A percentile compares a stretch with the other conserved stretches of the same genome.
Conservation (phyloP, 768 basidiomycete genomes). For the Lentinus tigrinus region DNA sequence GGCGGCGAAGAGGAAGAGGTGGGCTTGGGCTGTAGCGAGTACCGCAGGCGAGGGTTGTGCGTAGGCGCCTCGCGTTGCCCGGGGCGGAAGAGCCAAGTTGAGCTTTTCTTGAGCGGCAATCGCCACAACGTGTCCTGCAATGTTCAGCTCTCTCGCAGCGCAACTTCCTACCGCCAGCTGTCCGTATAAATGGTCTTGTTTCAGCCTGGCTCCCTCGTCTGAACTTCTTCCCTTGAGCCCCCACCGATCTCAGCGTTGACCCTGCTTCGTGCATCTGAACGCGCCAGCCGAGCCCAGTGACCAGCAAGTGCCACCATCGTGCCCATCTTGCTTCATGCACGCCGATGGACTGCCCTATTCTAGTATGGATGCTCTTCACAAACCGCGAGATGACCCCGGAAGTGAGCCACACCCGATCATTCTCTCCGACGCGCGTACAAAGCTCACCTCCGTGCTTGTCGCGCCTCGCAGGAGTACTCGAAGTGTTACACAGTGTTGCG, state of each 20-base stretch:
- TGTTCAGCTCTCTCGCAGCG: constrained; percentile 10
- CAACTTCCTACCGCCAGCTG: constrained; percentile 4
- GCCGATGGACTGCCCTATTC: constrained; percentile 59
- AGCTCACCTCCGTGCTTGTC: constrained; percentile 3
- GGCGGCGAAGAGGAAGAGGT: no score
- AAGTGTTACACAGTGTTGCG: constrained; percentile 59
- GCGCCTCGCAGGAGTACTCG: constrained; percentile 63
- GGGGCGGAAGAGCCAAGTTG: background rate
- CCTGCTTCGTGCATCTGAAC: background rate
- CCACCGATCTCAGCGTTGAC: background rate
- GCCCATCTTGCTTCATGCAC: constrained; percentile 15
- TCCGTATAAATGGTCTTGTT: constrained; percentile 13
- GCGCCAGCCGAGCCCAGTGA: background rate
- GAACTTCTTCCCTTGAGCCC: constrained; percentile 1
- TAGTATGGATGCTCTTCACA: constrained; percentile 79
- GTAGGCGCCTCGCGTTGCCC: background rate
- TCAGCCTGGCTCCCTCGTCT: background rate
- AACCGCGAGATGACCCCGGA: constrained; percentile 71
- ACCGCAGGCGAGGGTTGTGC: background rate
- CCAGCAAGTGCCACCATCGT: constrained; percentile 1
- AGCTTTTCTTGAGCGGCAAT: constrained; percentile 17
- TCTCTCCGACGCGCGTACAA: background rate
- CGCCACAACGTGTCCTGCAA: constrained; percentile 20
- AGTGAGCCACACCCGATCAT: constrained; percentile 35
- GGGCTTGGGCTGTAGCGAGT: background rate